Conservation (phyloP, 106 monocot genomes). For the Dendrobium huoshanense region DNA sequence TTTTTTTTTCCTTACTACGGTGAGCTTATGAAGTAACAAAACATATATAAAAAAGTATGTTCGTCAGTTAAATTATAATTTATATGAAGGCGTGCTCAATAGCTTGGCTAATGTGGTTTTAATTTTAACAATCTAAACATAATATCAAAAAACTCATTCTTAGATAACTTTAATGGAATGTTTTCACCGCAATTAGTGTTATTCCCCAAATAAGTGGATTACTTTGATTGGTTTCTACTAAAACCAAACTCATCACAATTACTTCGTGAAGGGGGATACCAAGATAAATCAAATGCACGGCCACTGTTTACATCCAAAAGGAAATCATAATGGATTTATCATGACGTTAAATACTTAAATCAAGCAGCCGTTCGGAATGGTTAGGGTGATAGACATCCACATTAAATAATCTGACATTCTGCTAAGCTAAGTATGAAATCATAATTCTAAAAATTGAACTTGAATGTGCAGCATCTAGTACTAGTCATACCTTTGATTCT, state of each 20-base stretch:
- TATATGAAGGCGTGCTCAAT: background rate
- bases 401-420: background rate
- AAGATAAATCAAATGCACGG: background rate
- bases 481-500: slow-evolving; percentile 69
- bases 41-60: background rate
- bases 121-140: background rate
- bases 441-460: background rate
- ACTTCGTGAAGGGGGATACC: background rate
- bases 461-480: background rate
- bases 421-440: background rate
- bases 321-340: background rate
- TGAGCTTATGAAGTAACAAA: too few species aligned
- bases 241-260: background rate
- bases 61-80: background rate
- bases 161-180: background rate
- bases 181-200: background rate
- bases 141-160: background rate
- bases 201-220: background rate
- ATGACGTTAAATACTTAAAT: background rate
- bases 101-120: background rate
- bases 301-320: background rate
- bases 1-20: background rate
- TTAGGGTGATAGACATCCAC: background rate
- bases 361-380: background rate
- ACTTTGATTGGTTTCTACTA: background rate